Evolutionary conservation across 768 basidiomycete species (phyloP).

Genomic region (Leccinum ochraceum): DNA sequence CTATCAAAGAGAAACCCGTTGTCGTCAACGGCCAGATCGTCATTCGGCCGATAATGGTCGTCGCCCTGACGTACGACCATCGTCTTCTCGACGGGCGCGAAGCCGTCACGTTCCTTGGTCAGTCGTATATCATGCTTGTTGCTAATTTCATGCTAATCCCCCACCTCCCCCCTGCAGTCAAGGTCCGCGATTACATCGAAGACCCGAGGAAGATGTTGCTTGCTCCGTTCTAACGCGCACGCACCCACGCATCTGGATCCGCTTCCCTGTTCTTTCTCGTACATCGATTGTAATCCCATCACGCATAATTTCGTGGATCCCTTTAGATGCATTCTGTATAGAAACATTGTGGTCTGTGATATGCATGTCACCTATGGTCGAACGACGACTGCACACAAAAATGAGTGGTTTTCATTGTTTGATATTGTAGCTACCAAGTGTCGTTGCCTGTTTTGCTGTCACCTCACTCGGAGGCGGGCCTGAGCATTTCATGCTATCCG

Average conservation of each 20-base stretch:
- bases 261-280: background rate
- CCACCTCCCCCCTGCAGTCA: constrained; percentile 49
- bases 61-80: constrained; percentile 94
- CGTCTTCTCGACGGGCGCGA: constrained; percentile 94
- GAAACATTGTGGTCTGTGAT: constrained; percentile 7
- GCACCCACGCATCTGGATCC: background rate
- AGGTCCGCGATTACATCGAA: constrained; percentile 91
- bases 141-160: constrained; percentile 5
- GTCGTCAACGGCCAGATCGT: constrained; percentile 96
- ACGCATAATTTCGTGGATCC: constrained; percentile 26
- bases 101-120: constrained; percentile 96
- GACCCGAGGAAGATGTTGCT: constrained; percentile 93
- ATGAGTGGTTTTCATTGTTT: too few species aligned
- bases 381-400: background rate
- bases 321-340: constrained; percentile 4
- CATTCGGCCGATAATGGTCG: constrained; percentile 95
- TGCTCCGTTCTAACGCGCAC: constrained; percentile 29
- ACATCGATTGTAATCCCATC: constrained; percentile 11
- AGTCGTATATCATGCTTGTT: constrained; percentile 30
- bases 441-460: background rate
- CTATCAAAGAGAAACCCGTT: constrained; percentile 88
- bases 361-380: background rate
- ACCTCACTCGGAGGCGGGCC: too few species aligned
- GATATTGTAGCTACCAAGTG: background rate
- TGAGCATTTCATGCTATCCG: too few species aligned